Evolutionary conservation across 805 yeast species (phyloP), one percentile per base, ranked within the genome.

Genomic region (Myxozyma melibiosi): DNA sequence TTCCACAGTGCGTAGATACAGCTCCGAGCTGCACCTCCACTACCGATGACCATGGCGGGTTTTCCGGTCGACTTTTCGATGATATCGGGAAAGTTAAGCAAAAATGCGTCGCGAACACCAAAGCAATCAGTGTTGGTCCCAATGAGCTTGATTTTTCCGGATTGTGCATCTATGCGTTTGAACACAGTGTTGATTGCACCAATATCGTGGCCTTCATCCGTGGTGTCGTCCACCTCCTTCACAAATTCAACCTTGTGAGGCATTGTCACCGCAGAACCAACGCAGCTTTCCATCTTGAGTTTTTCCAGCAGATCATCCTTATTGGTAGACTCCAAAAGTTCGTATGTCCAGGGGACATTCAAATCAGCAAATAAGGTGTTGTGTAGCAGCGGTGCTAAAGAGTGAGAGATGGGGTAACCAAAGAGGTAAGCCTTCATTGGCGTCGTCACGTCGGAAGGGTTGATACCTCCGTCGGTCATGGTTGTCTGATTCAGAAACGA

Each of bases 111-210:
- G 2, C 53, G 46, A 9, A 50, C 53, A 27, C 53, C 53, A 24
- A 50, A 16, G 47, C 46, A 40, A 37, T 50, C 53, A 16, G 53
- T 50, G 40, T 50, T 50, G n/a, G 53, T 42, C 5, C 53, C 53
- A 16, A 50, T 30, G 48, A n/a, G 27, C 16, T 13, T 20, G 16
- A 13, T 42, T 14, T 11, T 27, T 27, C 39, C 37, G 16, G 9
- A 7, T 5, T 20, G 4, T 14, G 16, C 38, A n/a, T 24, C 16
- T n/a, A n/a, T n/a, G n/a, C 53, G 45, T 13, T 9, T 11, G 48
- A 50, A 50, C 22, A 50, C 49, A 18, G 53, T 40, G 53, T 50
- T 50, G 33, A 39, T 30, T 1, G 53, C 53, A n/a, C 53, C 53
- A 24, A 40, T 40, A 20, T 7, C 27, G 8, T 27, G 8, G 20